Base-by-base conservation (phyloP, 2,329 filamentous ascomycete genomes). In the Cladosporium sp. region DNA sequence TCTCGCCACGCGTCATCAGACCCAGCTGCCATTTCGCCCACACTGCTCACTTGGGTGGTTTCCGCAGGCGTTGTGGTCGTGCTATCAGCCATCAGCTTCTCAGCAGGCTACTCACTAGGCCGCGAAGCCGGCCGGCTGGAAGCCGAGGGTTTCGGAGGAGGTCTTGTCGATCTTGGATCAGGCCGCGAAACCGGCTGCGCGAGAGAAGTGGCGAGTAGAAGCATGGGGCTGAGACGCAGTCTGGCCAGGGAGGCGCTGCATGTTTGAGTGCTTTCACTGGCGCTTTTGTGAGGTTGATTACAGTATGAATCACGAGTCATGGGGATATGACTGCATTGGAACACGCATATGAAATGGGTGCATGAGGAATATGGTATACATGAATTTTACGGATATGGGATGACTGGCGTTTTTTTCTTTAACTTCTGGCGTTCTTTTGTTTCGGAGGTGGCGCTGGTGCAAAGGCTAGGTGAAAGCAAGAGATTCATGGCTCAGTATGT, bases 31-130 rank as follows among this genome's bases (percentile, higher is more conserved):
- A 80, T 86, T 65, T 85, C 81, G 35, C 87, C 87, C 0, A 89
- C 87, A 0, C 77, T 89, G 10, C 83, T 89, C 69, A 88, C 87
- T 0, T 89, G 87, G 87, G 84, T 89, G 5, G 83, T 89, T 56
- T 87, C 85, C 58, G 87, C 87, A 0, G 86, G 87, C 2, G 86
- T 89, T 21, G 85, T 89, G 1, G 85, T 89, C 2, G 80, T 89
- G 0, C 84, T 89, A 64, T 87, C 85, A 18, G 87, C 87, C 2
- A 83, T 89, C 67, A 87, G 86, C 70, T 89, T 89, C 74, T 85
- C 85, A 0, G 87, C 87, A 4, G 87, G 87, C 1, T 89, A 89
- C 71, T 83, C 85, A 16, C 80, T 88, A 16, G 87, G 87, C 12
- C 82, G 82, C 64, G 86, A 89, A 68, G 82, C 85, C 5, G 86